A percentile compares a stretch with the other conserved stretches of the same genome.
These are phyloP conservation scores for Elsinoe necatrix DNA, from an alignment of 2,329 filamentous ascomycete species.

Conservation along the genomic window DNA sequence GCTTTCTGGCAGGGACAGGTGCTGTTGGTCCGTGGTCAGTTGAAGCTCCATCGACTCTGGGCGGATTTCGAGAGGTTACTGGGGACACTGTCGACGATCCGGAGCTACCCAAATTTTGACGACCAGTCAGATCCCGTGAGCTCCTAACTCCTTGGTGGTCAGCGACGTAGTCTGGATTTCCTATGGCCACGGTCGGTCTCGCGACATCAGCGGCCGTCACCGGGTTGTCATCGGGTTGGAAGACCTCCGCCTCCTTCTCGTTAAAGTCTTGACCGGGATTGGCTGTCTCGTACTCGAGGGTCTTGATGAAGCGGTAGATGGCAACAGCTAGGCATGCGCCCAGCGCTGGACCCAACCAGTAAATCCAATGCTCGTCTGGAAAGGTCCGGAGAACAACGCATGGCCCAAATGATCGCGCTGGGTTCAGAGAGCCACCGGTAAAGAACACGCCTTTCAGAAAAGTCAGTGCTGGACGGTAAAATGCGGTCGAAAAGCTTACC, in stretches of 20 bases:
- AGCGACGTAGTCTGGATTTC: constrained; percentile 19
- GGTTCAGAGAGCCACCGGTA: constrained; percentile 42
- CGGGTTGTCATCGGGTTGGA: constrained; percentile 30
- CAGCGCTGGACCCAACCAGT: constrained; percentile 42
- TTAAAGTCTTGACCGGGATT: constrained; percentile 42
- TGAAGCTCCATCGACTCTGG: constrained; percentile 5
- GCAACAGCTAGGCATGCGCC: constrained; percentile 39
- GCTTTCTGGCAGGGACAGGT: constrained; percentile 1
- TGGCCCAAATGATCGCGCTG: constrained; percentile 42
- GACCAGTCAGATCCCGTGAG: constrained; percentile 11
- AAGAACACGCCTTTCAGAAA: constrained; percentile 36
- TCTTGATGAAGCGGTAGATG: constrained; percentile 44
- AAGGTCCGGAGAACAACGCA: constrained; percentile 38
- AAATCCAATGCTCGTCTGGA: constrained; percentile 43
- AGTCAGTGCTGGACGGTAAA: background rate
- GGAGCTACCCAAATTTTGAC: background rate
- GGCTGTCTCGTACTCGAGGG: constrained; percentile 43
- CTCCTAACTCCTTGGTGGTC: constrained; percentile 17
- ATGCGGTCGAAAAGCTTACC: constrained; percentile 23
- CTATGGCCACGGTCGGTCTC: constrained; percentile 23
- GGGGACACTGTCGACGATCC: background rate
- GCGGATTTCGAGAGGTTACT: background rate
- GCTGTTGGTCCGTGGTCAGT: background rate
- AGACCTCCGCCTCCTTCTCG: constrained; percentile 34
- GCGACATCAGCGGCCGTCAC: constrained; percentile 25